Percentiles rank a stretch among this genome's conserved stretches.
Conservation (phyloP, 108 stramenopile genomes). For the Pseudonitzschia delicatissima region DNA sequence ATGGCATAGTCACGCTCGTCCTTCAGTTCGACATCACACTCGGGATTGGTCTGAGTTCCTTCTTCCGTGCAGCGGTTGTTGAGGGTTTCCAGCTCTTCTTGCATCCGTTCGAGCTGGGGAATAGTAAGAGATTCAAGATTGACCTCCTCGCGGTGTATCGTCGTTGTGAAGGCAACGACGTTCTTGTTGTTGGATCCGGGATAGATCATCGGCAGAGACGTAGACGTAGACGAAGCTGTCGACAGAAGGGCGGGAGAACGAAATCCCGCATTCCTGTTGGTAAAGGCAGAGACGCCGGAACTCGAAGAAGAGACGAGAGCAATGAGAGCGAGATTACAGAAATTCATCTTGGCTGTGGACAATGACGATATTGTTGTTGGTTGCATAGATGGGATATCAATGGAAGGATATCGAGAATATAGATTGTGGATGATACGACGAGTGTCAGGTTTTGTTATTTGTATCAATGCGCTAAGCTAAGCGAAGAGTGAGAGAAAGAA, state of each 20-base stretch:
- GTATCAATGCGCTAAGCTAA: too few relatives aligned
- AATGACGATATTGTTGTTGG: too few relatives aligned
- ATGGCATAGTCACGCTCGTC: constrained; percentile 15
- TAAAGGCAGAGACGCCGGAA: not conserved
- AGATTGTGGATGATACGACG: too few relatives aligned
- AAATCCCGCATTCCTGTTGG: not conserved
- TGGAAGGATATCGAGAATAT: too few relatives aligned
- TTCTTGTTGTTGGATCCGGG: not conserved
- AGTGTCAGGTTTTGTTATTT: too few relatives aligned
- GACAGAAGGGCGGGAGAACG: not conserved
- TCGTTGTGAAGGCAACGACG: not conserved
- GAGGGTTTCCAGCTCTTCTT: constrained; percentile 1
- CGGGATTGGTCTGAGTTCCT: constrained; percentile 10
- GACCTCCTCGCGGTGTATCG: constrained; percentile 7
- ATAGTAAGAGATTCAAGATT: constrained; percentile 5
- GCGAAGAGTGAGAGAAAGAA: too few relatives aligned
- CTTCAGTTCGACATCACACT: constrained; percentile 15
- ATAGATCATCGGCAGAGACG: not conserved
- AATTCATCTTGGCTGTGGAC: constrained; percentile 6
- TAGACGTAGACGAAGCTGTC: not conserved
- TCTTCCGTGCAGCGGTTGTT: constrained; percentile 14
- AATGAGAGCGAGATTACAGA: not conserved
- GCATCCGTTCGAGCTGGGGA: constrained; percentile 3
- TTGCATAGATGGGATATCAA: not conserved
- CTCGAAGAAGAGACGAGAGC: not conserved